These are phyloP conservation scores for Lavandula angustifolia DNA, from an alignment of 257 asterid species.

Conservation along the genomic window DNA sequence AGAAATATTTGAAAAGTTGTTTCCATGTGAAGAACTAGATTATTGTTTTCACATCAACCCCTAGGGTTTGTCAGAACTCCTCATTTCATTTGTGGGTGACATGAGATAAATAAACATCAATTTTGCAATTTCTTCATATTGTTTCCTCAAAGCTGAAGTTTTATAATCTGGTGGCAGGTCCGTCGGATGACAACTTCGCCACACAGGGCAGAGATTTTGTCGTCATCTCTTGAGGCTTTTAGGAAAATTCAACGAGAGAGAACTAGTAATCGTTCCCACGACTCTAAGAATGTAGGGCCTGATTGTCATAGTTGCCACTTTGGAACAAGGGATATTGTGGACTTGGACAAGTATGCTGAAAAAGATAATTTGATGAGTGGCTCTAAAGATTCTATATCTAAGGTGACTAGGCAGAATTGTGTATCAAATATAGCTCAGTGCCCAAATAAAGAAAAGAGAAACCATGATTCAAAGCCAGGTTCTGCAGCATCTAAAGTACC, in stretches of 20 bases:
- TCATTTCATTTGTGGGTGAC: conserved; percentile 19
- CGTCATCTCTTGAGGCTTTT: conserved; percentile 98
- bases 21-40: conserved; percentile 22
- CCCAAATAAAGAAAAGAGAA: conserved; percentile 57
- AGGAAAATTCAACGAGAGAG: conserved; percentile 89
- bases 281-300: conserved; percentile 41
- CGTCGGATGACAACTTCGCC: conserved; percentile 99
- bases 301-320: conserved; percentile 43
- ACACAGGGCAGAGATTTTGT: conserved; percentile 92
- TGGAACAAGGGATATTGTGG: conserved; percentile 42
- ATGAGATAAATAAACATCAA: conserved; percentile 17
- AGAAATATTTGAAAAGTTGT: conserved; percentile 15
- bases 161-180: conserved; percentile 57
- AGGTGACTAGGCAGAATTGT: conserved; percentile 45
- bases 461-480: conserved; percentile 43
- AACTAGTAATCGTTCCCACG: conserved; percentile 49
- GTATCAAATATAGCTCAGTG: conserved; percentile 46
- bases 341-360: conserved; percentile 39
- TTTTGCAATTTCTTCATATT: background rate
- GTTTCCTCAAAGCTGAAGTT: conserved; percentile 29
- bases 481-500: conserved; percentile 50
- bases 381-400: conserved; percentile 41
- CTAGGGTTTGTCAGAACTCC: conserved; percentile 25
- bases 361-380: conserved; percentile 41
- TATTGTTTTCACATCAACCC: conserved; percentile 21